Percentiles rank a stretch among this genome's conserved stretches.
phyloP scores from a whole-genome alignment of 768 basidiomycete species.

The Phylloporus rhodoxanthus region DNA sequence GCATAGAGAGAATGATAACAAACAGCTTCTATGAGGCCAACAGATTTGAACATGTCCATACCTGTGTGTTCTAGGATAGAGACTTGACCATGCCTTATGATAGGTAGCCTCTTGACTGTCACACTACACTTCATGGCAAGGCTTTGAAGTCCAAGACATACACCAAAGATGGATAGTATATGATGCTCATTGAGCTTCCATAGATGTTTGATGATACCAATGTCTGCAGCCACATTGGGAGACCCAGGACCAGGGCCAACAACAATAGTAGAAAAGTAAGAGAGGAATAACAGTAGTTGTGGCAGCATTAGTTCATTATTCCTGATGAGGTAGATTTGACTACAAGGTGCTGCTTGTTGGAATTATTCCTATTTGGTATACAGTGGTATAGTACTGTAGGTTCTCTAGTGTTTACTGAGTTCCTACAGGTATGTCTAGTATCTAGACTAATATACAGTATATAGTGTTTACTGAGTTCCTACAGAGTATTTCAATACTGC shows the following conservation, averaged over 20 bases:
- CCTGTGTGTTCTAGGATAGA: constrained; percentile 57
- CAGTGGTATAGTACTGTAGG: too few species aligned
- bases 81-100: constrained; percentile 78
- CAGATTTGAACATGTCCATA: constrained; percentile 54
- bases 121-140: constrained; percentile 63
- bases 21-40: constrained; percentile 52
- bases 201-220: constrained; percentile 63
- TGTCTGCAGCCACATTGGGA: constrained; percentile 53
- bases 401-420: too few species aligned
- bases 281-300: constrained; percentile 47
- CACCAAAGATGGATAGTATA: constrained; percentile 71
- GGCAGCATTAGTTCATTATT: constrained; percentile 56
- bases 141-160: constrained; percentile 80
- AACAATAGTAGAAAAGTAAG: constrained; percentile 61
- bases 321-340: constrained; percentile 62
- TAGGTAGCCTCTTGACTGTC: constrained; percentile 46
- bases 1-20: constrained; percentile 79
- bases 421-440: too few species aligned
- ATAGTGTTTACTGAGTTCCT: too few species aligned
- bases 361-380: too few species aligned
- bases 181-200: constrained; percentile 55
- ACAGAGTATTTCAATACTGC: too few species aligned
- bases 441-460: too few species aligned
- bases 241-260: constrained; percentile 82
- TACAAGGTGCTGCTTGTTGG: constrained; percentile 55